Conservation (phyloP, 2,329 filamentous ascomycete species). For the Verticillium tricorpus region DNA sequence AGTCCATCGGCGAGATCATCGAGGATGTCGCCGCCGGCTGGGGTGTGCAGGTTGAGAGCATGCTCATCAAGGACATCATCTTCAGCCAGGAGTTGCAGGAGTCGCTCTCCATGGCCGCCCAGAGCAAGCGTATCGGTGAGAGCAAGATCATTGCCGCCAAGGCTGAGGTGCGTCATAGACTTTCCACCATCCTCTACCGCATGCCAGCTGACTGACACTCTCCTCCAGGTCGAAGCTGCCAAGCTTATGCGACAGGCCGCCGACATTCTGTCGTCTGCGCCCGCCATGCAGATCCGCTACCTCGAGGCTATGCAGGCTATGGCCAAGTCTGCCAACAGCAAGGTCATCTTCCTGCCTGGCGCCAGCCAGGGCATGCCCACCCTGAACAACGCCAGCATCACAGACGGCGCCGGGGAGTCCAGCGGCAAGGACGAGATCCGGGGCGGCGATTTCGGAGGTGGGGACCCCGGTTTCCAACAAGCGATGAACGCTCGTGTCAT, state of each 20-base stretch:
- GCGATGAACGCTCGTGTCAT: constrained; percentile 79
- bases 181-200: neutral
- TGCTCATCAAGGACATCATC: constrained; percentile 99
- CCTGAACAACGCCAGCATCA: constrained; percentile 38
- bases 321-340: constrained; percentile 88
- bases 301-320: constrained; percentile 98
- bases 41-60: constrained; percentile 95
- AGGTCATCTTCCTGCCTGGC: constrained; percentile 78
- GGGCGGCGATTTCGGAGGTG: constrained; percentile 46
- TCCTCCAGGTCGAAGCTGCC: constrained; percentile 71
- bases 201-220: neutral
- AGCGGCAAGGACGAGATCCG: constrained; percentile 34
- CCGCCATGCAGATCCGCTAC: constrained; percentile 97
- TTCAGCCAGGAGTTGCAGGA: constrained; percentile 96
- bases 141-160: constrained; percentile 97
- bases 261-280: constrained; percentile 85
- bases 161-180: constrained; percentile 56
- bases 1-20: constrained; percentile 94
- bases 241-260: constrained; percentile 92
- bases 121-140: constrained; percentile 97
- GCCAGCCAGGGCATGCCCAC: constrained; percentile 50
- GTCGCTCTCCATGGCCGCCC: constrained; percentile 94
- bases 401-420: constrained; percentile 23
- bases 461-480: constrained; percentile 64
- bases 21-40: constrained; percentile 90